phyloP scores from a whole-genome alignment of 352 stramenopile genomes.

The Phytopythium kandeliae region DNA sequence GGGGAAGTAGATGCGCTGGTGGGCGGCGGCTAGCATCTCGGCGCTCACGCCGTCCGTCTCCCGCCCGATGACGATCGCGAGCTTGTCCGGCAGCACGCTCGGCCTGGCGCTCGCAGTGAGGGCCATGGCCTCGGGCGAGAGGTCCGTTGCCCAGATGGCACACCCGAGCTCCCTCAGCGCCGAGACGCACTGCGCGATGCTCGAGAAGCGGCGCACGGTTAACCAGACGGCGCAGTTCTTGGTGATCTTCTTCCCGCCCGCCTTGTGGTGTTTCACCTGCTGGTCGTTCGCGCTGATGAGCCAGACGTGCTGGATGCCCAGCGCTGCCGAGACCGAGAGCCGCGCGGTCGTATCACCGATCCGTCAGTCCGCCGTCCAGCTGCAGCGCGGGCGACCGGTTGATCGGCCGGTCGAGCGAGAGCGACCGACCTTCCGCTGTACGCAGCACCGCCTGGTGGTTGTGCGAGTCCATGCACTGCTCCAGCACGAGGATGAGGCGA shows the following conservation, averaged over 20 bases:
- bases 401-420: not conserved
- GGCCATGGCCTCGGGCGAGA: conserved; percentile 67
- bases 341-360: no score
- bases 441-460: conserved; percentile 90
- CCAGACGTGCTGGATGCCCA: conserved; percentile 93
- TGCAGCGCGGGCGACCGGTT: no score
- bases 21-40: conserved; percentile 84
- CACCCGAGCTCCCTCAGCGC: conserved; percentile 52
- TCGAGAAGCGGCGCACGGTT: conserved; percentile 78
- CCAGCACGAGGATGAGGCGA: conserved; percentile 67
- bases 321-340: conserved; percentile 33
- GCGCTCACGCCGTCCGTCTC: conserved; percentile 88
- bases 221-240: conserved; percentile 85
- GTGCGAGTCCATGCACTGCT: conserved; percentile 78
- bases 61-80: conserved; percentile 92
- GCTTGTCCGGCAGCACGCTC: conserved; percentile 64
- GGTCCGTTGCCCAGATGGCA: conserved; percentile 89
- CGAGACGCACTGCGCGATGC: conserved; percentile 75
- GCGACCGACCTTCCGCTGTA: conserved; percentile 71
- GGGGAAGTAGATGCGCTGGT: conserved; percentile 91
- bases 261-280: conserved; percentile 65
- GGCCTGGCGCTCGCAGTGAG: conserved; percentile 36
- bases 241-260: conserved; percentile 66
- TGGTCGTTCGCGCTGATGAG: conserved; percentile 57
- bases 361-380: conserved; percentile 17